Percentiles rank a stretch among this genome's conserved stretches.
These are phyloP conservation scores for Alopecurus myosuroides DNA, from an alignment of 176 grass and related monocot genomes.

Conservation along the genomic window DNA sequence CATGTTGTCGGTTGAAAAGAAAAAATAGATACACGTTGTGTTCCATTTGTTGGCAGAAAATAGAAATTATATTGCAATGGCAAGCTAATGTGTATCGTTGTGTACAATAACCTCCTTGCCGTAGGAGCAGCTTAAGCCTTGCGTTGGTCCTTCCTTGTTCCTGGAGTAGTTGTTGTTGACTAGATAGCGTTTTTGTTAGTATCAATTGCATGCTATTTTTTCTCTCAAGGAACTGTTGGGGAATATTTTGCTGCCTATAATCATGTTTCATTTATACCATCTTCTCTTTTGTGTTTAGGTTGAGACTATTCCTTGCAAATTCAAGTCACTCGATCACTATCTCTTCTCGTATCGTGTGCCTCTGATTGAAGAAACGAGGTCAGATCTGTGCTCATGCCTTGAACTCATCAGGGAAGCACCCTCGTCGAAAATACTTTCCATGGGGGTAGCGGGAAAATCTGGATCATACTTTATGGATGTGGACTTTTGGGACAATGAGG, in stretches of 20 bases:
- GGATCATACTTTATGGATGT: constrained; percentile 43
- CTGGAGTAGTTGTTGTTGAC: too few relatives aligned
- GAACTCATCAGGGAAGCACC: constrained; percentile 45
- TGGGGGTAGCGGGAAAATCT: constrained; percentile 24
- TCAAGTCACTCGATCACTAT: constrained; percentile 38
- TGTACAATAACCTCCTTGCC: neutral
- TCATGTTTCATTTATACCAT: neutral
- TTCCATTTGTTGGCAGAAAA: neutral
- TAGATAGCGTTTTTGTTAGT: too few relatives aligned
- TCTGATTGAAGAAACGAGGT: constrained; percentile 72
- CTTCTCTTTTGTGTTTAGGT: constrained; percentile 28
- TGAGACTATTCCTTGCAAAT: constrained; percentile 43
- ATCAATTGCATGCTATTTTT: too few relatives aligned
- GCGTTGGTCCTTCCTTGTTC: too few relatives aligned
- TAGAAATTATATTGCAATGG: neutral
- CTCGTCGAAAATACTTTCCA: constrained; percentile 33
- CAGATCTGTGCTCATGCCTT: constrained; percentile 46
- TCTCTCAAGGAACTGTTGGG: too few relatives aligned
- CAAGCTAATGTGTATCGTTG: neutral
- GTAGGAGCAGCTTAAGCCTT: too few relatives aligned
- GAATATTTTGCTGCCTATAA: too few relatives aligned
- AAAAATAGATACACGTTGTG: too few relatives aligned
- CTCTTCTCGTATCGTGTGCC: constrained; percentile 42
- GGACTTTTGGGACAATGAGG: constrained; percentile 36
- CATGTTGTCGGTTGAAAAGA: too few relatives aligned